These are phyloP conservation scores for Starmerella sp. DNA, from an alignment of 805 yeast species.

Conservation along the genomic window DNA sequence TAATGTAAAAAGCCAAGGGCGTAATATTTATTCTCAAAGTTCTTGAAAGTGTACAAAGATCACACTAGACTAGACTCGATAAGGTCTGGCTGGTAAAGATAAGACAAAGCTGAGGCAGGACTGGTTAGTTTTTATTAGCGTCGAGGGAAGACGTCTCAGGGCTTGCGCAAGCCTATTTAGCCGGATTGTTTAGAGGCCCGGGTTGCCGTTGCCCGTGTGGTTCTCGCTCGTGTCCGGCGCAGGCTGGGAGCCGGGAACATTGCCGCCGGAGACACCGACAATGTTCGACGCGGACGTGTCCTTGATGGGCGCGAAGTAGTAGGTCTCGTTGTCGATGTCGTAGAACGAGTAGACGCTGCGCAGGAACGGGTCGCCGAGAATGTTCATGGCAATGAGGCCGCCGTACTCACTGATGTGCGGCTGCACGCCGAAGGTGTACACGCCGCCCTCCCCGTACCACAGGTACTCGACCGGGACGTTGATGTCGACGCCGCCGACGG, in stretches of 20 bases:
- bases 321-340: constrained; percentile 45
- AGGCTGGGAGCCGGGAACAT: background rate
- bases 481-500: constrained; percentile 16
- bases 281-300: background rate
- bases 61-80: too few species aligned
- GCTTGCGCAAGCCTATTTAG: too few species aligned
- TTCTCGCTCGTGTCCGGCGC: constrained; percentile 2
- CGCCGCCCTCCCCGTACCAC: constrained; percentile 12
- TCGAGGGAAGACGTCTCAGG: too few species aligned
- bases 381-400: constrained; percentile 1
- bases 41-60: too few species aligned
- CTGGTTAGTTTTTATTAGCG: too few species aligned
- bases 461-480: constrained; percentile 20
- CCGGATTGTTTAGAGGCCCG: background rate
- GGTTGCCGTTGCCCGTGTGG: background rate
- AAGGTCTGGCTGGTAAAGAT: too few species aligned
- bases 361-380: constrained; percentile 42
- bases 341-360: constrained; percentile 54
- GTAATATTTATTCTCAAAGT: too few species aligned
- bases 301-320: constrained; percentile 41
- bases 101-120: too few species aligned
- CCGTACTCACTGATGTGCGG: background rate
- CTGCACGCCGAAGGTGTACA: background rate
- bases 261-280: background rate
- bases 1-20: too few species aligned